phyloP scores from a whole-genome alignment of 2,329 filamentous ascomycete species.

The Didymella arachidicola region DNA sequence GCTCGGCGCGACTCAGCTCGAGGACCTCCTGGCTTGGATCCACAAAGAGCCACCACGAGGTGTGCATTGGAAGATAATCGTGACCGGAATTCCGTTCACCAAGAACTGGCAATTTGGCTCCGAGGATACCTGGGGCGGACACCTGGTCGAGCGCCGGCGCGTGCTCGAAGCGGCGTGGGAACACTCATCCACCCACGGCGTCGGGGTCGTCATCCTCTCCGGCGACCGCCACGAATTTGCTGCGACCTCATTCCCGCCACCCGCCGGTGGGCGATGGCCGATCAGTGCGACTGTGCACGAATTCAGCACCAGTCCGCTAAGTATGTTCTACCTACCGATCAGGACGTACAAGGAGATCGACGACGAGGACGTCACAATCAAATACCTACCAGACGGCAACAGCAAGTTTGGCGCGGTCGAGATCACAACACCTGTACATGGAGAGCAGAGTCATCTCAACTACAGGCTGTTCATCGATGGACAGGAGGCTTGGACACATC shows the following conservation, averaged over 20 bases:
- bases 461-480: slow-evolving; percentile 88
- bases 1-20: slow-evolving; percentile 80
- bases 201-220: slow-evolving; percentile 83
- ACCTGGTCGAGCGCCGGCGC: slow-evolving; percentile 77
- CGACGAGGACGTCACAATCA: slow-evolving; percentile 80
- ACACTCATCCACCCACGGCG: slow-evolving; percentile 71
- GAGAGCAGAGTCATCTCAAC: slow-evolving; percentile 74
- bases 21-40: slow-evolving; percentile 81
- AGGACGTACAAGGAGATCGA: slow-evolving; percentile 84
- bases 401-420: slow-evolving; percentile 88
- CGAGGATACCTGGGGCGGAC: slow-evolving; percentile 93
- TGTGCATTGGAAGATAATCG: slow-evolving; percentile 91
- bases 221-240: slow-evolving; percentile 98
- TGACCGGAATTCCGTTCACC: slow-evolving; percentile 91
- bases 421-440: slow-evolving; percentile 71
- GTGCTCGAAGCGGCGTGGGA: slow-evolving; percentile 95
- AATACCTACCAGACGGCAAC: slow-evolving; percentile 86
- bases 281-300: slow-evolving; percentile 71
- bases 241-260: slow-evolving; percentile 75
- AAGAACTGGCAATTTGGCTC: slow-evolving; percentile 95
- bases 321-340: slow-evolving; percentile 90
- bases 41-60: slow-evolving; percentile 74
- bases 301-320: slow-evolving; percentile 89
- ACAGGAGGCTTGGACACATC: slow-evolving; percentile 74
- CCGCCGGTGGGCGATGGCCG: slow-evolving; percentile 67